phyloP scores from a whole-genome alignment of 495 filamentous ascomycete species.

The Lineolata rhizophorae region DNA sequence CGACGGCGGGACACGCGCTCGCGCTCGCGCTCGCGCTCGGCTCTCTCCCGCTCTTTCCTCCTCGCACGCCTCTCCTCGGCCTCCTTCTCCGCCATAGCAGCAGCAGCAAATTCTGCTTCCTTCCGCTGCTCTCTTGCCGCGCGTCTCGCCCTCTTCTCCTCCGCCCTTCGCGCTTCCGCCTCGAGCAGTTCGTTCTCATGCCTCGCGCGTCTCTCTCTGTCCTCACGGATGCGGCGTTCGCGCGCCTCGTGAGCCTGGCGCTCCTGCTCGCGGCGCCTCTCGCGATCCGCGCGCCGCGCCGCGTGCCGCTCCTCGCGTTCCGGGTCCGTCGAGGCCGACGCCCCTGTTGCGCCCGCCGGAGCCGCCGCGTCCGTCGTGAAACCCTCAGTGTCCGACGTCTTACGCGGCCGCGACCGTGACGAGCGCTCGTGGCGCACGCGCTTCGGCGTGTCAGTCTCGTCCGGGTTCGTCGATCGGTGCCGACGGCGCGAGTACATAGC shows the following conservation, averaged over 20 bases:
- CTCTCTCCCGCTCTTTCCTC: slow-evolving; percentile 7
- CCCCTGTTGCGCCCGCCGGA: too few species aligned
- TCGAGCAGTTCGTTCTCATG: slow-evolving; percentile 10
- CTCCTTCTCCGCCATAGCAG: not conserved
- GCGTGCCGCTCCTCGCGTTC: slow-evolving; percentile 12
- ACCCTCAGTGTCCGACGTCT: slow-evolving; percentile 1
- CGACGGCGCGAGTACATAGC: slow-evolving; percentile 5
- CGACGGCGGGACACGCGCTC: slow-evolving; percentile 6
- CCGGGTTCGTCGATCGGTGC: not conserved
- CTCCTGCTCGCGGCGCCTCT: slow-evolving; percentile 1
- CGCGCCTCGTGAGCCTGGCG: slow-evolving; percentile 2
- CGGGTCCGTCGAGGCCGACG: slow-evolving; percentile 7
- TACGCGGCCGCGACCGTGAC: slow-evolving; percentile 3
- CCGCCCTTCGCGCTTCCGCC: slow-evolving; percentile 10
- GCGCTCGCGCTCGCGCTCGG: slow-evolving; percentile 2
- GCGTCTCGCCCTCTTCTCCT: slow-evolving; percentile 10
- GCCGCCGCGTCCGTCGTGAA: slow-evolving; percentile 2
- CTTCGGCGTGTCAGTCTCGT: not conserved
- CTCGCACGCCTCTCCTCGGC: slow-evolving; percentile 8
- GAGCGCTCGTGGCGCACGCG: not conserved
- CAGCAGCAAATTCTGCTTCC: slow-evolving; percentile 3
- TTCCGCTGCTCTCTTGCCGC: slow-evolving; percentile 8
- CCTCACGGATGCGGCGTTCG: slow-evolving; percentile 7
- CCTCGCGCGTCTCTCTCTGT: not conserved
- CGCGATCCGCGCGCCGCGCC: slow-evolving; percentile 8